Percentiles rank a stretch among this genome's conserved stretches.
These are phyloP conservation scores for Fusarium sublunatum DNA, from an alignment of 2,329 filamentous ascomycete species.

Conservation along the genomic window DNA sequence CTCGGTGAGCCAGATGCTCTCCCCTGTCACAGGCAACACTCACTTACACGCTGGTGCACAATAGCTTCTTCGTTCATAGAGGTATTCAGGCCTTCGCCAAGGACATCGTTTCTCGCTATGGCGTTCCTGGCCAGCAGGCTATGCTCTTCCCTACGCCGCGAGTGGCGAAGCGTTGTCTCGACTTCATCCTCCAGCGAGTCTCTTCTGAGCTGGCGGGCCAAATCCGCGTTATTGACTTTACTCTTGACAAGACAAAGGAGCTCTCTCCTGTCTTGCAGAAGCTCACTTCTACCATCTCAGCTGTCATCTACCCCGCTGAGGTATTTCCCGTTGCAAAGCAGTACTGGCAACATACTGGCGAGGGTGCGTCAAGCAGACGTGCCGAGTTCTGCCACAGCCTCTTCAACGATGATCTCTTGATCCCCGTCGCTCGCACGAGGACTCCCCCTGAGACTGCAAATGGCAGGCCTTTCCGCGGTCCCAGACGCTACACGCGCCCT, in stretches of 20 bases:
- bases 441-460: slow-evolving; percentile 41
- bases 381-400: slow-evolving; percentile 88
- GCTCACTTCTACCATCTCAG: slow-evolving; percentile 71
- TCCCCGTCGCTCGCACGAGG: slow-evolving; percentile 46
- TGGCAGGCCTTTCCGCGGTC: slow-evolving; percentile 70
- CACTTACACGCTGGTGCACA: slow-evolving; percentile 22
- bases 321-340: slow-evolving; percentile 82
- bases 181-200: slow-evolving; percentile 75
- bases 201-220: slow-evolving; percentile 61
- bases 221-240: slow-evolving; percentile 70
- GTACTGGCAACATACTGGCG: slow-evolving; percentile 97
- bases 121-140: slow-evolving; percentile 71
- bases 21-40: background rate
- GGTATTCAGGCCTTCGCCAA: slow-evolving; percentile 79
- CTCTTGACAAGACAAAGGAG: slow-evolving; percentile 66
- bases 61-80: slow-evolving; percentile 90
- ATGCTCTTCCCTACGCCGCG: slow-evolving; percentile 83
- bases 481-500: slow-evolving; percentile 79
- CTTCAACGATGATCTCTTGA: slow-evolving; percentile 73
- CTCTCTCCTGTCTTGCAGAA: slow-evolving; percentile 63
- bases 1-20: slow-evolving; percentile 65
- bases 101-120: slow-evolving; percentile 74
- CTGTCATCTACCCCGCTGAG: slow-evolving; percentile 76
- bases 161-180: slow-evolving; percentile 77
- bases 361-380: slow-evolving; percentile 89